Evolutionary conservation across 148 eudicot genomes (phyloP).

Genomic region (Pouteria glomerata): DNA sequence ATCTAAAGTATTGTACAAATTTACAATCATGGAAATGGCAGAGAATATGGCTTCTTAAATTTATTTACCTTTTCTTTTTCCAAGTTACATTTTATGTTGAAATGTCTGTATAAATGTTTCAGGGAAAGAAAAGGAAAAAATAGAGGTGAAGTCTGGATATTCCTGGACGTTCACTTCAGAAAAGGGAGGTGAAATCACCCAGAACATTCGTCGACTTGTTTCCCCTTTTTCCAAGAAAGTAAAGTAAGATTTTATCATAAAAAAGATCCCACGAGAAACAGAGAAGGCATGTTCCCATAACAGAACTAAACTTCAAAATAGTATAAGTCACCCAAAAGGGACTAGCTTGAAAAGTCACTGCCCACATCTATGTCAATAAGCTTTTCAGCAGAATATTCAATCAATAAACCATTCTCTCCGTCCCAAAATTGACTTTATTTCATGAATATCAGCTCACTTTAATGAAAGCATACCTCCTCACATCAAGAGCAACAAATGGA

Average conservation of each 20-base stretch:
- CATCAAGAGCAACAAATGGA: conserved; percentile 99
- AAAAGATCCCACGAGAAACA: background rate
- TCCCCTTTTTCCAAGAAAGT: background rate
- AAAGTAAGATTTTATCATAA: background rate
- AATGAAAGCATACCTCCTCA: conserved; percentile 60
- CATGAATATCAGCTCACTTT: background rate
- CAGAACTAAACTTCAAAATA: background rate
- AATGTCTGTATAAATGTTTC: background rate
- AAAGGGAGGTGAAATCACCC: background rate
- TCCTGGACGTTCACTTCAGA: background rate
- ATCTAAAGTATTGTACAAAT: background rate
- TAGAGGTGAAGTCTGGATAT: background rate
- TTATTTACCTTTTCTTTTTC: background rate
- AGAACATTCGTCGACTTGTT: background rate
- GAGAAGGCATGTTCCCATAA: background rate
- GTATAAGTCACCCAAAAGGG: background rate
- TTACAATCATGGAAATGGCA: background rate
- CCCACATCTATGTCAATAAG: background rate
- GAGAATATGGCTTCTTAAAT: no score
- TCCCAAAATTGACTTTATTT: background rate
- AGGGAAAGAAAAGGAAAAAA: background rate
- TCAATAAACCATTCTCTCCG: background rate
- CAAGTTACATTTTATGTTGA: background rate
- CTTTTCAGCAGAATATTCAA: background rate
- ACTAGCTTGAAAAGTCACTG: background rate